These are phyloP conservation scores for Geotrichum aggregatum DNA, from an alignment of 1,139 yeast genomes.

Conservation along the genomic window DNA sequence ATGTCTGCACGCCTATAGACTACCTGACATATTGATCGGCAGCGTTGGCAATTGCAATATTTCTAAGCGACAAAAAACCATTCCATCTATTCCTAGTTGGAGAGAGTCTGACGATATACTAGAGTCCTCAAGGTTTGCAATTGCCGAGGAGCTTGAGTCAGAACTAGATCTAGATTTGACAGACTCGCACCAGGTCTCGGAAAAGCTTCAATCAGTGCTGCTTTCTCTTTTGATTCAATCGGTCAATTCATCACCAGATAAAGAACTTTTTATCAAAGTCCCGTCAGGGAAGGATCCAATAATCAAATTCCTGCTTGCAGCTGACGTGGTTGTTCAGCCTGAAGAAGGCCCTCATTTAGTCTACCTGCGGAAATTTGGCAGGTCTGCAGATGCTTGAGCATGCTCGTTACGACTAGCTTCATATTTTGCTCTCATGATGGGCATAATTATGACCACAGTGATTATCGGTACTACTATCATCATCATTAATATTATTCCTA, in stretches of 20 bases:
- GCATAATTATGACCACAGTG: background rate
- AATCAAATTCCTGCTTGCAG: background rate
- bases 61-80: background rate
- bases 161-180: background rate
- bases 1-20: slow-evolving; percentile 1
- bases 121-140: background rate
- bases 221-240: slow-evolving; percentile 1
- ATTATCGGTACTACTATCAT: background rate
- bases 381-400: background rate
- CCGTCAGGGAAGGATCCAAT: background rate
- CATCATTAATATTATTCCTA: background rate
- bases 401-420: no score
- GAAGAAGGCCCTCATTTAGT: background rate
- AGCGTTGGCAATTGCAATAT: no score
- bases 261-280: background rate
- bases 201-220: background rate
- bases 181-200: slow-evolving; percentile 1
- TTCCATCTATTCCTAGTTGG: background rate
- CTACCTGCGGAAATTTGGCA: slow-evolving; percentile 4
- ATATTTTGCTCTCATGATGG: background rate
- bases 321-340: slow-evolving; percentile 2
- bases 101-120: background rate
- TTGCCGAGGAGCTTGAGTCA: background rate
- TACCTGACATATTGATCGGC: background rate
- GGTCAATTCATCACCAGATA: background rate